Conservation (phyloP, 2,329 filamentous ascomycete species). For the Aureobasidium vineae region DNA sequence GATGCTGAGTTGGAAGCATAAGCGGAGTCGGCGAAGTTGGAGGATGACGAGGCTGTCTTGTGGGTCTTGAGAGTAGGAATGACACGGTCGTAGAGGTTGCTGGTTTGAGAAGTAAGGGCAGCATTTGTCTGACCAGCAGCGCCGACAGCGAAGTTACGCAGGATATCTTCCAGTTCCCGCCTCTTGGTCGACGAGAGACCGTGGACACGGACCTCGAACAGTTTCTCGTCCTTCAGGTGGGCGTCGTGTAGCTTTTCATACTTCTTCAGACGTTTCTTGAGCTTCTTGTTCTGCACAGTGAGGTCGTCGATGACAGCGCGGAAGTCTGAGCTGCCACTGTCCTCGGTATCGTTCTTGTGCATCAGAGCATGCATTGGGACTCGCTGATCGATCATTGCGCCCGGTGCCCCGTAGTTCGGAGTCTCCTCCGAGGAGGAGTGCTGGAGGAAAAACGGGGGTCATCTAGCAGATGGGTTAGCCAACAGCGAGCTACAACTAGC, state of each 20-base stretch:
- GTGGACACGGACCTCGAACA: slow-evolving; percentile 81
- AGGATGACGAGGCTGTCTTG: slow-evolving; percentile 60
- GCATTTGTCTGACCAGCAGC: slow-evolving; percentile 51
- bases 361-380: slow-evolving; percentile 37
- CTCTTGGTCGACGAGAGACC: slow-evolving; percentile 70
- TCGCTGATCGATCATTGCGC: neutral
- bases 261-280: slow-evolving; percentile 70
- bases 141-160: slow-evolving; percentile 67
- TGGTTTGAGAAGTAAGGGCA: slow-evolving; percentile 30
- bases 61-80: slow-evolving; percentile 54
- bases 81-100: slow-evolving; percentile 38
- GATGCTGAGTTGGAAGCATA: slow-evolving; percentile 61
- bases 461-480: slow-evolving; percentile 34
- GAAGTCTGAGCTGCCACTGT: slow-evolving; percentile 69
- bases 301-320: slow-evolving; percentile 84
- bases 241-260: slow-evolving; percentile 67
- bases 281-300: slow-evolving; percentile 76
- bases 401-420: slow-evolving; percentile 30
- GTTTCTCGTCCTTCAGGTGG: slow-evolving; percentile 68
- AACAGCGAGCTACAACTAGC: neutral
- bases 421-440: slow-evolving; percentile 41
- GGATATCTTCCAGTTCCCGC: slow-evolving; percentile 69
- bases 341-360: slow-evolving; percentile 40
- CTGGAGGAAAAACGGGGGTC: slow-evolving; percentile 48
- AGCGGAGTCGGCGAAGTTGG: slow-evolving; percentile 52